Evolutionary conservation across 129 eudicot genomes (phyloP).

Genomic region (Gnaphalium uliginosum): DNA sequence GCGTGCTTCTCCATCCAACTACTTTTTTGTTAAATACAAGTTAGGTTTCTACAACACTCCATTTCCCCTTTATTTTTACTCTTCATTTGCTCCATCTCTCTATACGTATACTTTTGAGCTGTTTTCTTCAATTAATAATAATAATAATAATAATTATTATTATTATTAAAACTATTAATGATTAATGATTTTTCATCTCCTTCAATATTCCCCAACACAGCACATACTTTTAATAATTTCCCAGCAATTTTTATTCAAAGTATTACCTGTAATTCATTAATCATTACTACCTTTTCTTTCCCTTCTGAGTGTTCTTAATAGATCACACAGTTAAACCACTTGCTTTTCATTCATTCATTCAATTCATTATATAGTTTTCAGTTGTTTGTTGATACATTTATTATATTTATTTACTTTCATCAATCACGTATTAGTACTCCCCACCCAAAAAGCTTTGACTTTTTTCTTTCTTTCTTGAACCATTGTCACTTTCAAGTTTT

Average conservation of each 20-base stretch:
- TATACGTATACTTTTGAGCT: slow-evolving; percentile 31
- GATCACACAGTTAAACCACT: slow-evolving; percentile 11
- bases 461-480: slow-evolving; percentile 14
- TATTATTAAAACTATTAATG: slow-evolving; percentile 5
- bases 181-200: slow-evolving; percentile 16
- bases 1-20: not conserved
- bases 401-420: slow-evolving; percentile 14
- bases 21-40: not conserved
- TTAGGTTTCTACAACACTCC: not conserved
- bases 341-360: slow-evolving; percentile 3
- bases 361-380: slow-evolving; percentile 5
- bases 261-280: slow-evolving; percentile 32
- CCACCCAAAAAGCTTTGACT: slow-evolving; percentile 29
- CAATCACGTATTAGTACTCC: slow-evolving; percentile 14
- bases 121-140: slow-evolving; percentile 7
- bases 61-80: not conserved
- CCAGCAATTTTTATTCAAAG: not conserved
- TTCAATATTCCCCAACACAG: not conserved
- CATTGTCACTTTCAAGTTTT: slow-evolving; percentile 24
- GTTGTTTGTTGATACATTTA: slow-evolving; percentile 1
- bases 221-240: slow-evolving; percentile 12
- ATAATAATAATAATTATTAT: not conserved
- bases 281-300: slow-evolving; percentile 25
- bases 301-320: slow-evolving; percentile 16
- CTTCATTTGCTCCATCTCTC: not conserved